Conservation (phyloP, 495 filamentous ascomycete species). For the Echria macrotheca region DNA sequence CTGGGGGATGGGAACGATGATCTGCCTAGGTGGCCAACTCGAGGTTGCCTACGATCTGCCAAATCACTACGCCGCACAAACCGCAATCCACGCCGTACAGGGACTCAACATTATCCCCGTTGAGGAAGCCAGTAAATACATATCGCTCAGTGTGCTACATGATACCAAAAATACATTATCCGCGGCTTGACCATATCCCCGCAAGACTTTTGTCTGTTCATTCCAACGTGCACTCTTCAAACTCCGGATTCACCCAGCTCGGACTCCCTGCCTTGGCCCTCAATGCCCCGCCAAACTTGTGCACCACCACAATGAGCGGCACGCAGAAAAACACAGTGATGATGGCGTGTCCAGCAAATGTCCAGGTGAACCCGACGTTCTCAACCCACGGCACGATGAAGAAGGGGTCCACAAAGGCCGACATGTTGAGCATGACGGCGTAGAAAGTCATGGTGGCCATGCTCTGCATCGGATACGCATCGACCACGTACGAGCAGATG, state of each 20-base stretch:
- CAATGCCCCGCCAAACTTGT: slow-evolving; percentile 37
- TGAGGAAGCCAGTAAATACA: too few species aligned
- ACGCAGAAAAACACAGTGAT: slow-evolving; percentile 42
- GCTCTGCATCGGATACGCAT: slow-evolving; percentile 53
- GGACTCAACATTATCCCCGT: too few species aligned
- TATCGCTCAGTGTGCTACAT: too few species aligned
- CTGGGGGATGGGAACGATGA: too few species aligned
- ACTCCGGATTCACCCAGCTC: slow-evolving; percentile 19
- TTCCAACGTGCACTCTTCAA: slow-evolving; percentile 10
- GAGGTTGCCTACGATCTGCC: too few species aligned
- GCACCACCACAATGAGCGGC: slow-evolving; percentile 38
- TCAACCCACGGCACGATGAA: slow-evolving; percentile 54
- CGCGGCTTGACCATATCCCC: too few species aligned
- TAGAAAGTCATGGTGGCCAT: slow-evolving; percentile 59
- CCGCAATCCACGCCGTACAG: too few species aligned
- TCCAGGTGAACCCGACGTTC: slow-evolving; percentile 50
- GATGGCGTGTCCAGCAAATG: slow-evolving; percentile 50
- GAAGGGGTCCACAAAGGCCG: slow-evolving; percentile 43
- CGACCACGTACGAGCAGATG: slow-evolving; percentile 52
- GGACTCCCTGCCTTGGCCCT: slow-evolving; percentile 10
- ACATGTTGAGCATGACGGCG: slow-evolving; percentile 53
- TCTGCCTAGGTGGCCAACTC: too few species aligned
- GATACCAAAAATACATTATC: too few species aligned
- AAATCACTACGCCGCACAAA: too few species aligned
- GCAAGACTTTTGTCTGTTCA: too few species aligned